These are phyloP conservation scores for Zostera marina DNA, from an alignment of 116 monocot species.

Conservation along the genomic window DNA sequence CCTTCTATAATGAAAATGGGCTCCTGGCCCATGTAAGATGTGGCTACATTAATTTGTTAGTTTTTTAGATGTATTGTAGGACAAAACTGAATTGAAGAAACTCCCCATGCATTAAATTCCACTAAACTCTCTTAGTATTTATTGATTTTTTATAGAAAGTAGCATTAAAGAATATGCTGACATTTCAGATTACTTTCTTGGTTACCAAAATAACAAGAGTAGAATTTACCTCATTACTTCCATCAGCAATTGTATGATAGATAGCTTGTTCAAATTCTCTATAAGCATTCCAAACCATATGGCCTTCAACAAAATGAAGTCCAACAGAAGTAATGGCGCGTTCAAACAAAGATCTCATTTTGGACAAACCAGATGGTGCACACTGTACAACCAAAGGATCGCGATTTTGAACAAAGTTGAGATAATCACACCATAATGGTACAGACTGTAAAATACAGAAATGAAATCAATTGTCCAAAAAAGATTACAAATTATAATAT, in stretches of 20 bases:
- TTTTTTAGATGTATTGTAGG: no score
- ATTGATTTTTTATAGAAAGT: no score
- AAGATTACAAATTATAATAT: neutral
- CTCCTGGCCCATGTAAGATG: no score
- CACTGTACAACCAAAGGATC: conserved; percentile 58
- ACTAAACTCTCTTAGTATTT: no score
- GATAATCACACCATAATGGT: conserved; percentile 76
- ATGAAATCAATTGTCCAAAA: neutral
- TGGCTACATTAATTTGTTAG: no score
- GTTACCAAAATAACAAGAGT: neutral
- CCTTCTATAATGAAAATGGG: no score
- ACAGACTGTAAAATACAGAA: conserved; percentile 56
- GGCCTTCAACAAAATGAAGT: conserved; percentile 64
- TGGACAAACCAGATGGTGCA: conserved; percentile 53
- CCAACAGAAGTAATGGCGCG: conserved; percentile 78
- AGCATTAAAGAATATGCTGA: no score
- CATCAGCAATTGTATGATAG: conserved; percentile 43
- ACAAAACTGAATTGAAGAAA: no score
- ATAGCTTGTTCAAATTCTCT: conserved; percentile 88
- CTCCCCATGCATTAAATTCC: no score
- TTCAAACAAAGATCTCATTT: conserved; percentile 84
- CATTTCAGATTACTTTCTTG: no score
- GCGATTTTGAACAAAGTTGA: conserved; percentile 72
- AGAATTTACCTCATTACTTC: conserved; percentile 34
- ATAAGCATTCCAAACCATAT: conserved; percentile 81